Base-by-base conservation (phyloP, 1,139 yeast genomes). In the Chernovozyma aurita region DNA sequence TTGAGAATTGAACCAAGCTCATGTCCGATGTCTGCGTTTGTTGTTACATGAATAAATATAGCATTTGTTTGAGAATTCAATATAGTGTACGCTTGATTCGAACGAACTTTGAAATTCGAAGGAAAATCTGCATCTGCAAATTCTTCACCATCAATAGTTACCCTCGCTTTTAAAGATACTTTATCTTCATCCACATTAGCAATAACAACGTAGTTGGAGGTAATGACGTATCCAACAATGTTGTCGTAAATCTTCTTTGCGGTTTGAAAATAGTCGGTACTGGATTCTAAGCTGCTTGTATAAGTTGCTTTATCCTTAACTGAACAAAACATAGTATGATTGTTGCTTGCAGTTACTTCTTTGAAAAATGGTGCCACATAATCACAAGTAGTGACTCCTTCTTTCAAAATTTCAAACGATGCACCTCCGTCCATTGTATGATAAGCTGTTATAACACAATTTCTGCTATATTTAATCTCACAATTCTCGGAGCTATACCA, bases 51-150 rank as follows among this genome's bases (percentile, higher is more conserved):
- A 63, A 92, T 58, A 58, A 90, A 84, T 5, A 92, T 68, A 0
- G 95, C 77, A 26, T 84, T 78, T 0, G 90, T 73, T 27, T 74
- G 73, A 0, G 95, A 79, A 31, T 87, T 94, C 36, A 92, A 66
- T 18, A 92, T 73, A 0, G 97, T 88, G 56, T 86, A 90, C 0
- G 96, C 95, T 46, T 82, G 85, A 47, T 82, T 84, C 27, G 70
- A 67, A 33, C 73, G 75, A 16, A 81, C 78, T 22, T 70, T 60
- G 47, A 84, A 68, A 51, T 84, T 79, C 25, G 70, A 66, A 1
- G 98, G 98, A 59, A 88, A 83, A 38, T 73, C 70, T 0, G 95
- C 95, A 39, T 75, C 80, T 0, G 95, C 95, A 66, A 81, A 92
- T 1, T 65, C 70, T 4, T 48, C 46, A n/a, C 97, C 98, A 59